phyloP scores from a whole-genome alignment of 441 rosid species.

The Gossypium gossypioides region DNA sequence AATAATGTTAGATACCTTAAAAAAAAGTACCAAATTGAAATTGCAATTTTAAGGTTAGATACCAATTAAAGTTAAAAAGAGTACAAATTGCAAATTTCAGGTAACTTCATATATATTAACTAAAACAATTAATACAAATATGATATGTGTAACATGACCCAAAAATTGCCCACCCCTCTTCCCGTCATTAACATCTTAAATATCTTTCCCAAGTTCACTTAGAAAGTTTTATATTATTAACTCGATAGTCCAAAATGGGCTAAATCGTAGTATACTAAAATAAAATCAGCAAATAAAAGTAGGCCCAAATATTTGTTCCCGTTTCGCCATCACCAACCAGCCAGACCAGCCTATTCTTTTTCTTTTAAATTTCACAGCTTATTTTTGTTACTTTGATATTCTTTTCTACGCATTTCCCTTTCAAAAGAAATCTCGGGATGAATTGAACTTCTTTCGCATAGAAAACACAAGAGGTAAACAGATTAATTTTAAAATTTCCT shows the following conservation, averaged over 20 bases:
- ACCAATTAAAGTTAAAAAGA: neutral
- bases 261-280: neutral
- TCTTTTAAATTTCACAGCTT: neutral
- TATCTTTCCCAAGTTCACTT: neutral
- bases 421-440: neutral
- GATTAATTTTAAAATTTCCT: neutral
- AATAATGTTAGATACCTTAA: neutral
- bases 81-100: neutral
- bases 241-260: neutral
- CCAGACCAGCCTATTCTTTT: neutral
- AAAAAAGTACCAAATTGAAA: neutral
- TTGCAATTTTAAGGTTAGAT: neutral
- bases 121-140: too few species aligned
- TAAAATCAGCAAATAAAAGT: neutral
- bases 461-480: neutral
- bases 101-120: too few species aligned
- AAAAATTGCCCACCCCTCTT: neutral
- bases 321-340: neutral
- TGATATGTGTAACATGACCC: neutral
- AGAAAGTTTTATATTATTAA: neutral
- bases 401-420: neutral
- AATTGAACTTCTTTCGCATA: neutral
- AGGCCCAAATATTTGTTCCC: conserved; percentile 2
- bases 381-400: neutral
- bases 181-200: neutral